Percentiles rank a stretch among this genome's conserved stretches.
These are phyloP conservation scores for Chrysoporthe puriensis DNA, from an alignment of 2,329 filamentous ascomycete genomes.

Conservation along the genomic window DNA sequence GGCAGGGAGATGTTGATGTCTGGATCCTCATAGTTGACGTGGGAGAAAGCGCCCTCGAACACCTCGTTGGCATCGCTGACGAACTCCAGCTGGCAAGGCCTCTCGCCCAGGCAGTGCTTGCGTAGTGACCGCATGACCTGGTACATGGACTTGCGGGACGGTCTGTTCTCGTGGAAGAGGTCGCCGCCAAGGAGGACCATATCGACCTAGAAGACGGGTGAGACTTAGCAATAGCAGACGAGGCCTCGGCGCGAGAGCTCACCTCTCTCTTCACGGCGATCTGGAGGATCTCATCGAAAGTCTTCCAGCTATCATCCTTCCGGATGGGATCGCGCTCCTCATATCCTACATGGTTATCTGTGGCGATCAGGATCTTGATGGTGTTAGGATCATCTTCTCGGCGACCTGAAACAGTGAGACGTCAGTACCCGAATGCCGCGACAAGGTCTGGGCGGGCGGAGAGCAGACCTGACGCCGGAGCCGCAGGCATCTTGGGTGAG, in stretches of 20 bases:
- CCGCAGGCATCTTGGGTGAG: constrained; percentile 32
- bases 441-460: neutral
- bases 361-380: constrained; percentile 91
- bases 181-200: constrained; percentile 96
- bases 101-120: constrained; percentile 92
- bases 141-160: constrained; percentile 92
- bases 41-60: constrained; percentile 85
- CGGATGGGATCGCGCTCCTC: constrained; percentile 90
- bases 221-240: constrained; percentile 6
- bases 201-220: constrained; percentile 63
- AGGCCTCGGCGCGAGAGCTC: constrained; percentile 30
- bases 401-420: neutral
- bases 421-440: neutral
- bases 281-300: constrained; percentile 93
- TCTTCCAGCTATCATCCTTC: constrained; percentile 96
- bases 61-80: constrained; percentile 90
- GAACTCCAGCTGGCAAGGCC: constrained; percentile 93
- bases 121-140: constrained; percentile 95
- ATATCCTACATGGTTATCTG: constrained; percentile 97
- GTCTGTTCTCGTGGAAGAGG: constrained; percentile 97
- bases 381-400: constrained; percentile 82
- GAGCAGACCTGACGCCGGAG: constrained; percentile 32
- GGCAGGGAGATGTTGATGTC: constrained; percentile 98
- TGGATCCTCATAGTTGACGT: constrained; percentile 97
- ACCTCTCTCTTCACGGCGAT: constrained; percentile 83